Evolutionary conservation across 768 basidiomycete genomes (phyloP).

Genomic region (Kwoniella heveanensis): DNA sequence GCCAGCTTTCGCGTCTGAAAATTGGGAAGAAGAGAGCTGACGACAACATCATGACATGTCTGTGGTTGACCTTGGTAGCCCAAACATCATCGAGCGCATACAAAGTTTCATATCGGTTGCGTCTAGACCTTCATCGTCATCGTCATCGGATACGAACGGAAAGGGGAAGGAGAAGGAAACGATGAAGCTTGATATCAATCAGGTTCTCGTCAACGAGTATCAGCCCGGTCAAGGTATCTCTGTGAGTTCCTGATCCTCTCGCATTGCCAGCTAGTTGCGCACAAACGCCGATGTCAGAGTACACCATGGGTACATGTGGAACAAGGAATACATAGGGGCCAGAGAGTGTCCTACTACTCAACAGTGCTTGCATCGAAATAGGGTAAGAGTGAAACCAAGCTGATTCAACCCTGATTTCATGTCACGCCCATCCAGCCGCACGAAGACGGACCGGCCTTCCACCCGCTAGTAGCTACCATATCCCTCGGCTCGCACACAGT

Average conservation of each 20-base stretch:
- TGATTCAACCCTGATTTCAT: too few relatives aligned
- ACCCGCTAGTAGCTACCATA: constrained; percentile 85
- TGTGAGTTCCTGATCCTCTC: too few relatives aligned
- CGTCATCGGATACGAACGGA: constrained; percentile 42
- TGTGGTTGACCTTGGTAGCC: constrained; percentile 60
- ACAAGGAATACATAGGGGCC: too few relatives aligned
- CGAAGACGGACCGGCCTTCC: constrained; percentile 86
- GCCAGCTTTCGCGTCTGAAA: too few relatives aligned
- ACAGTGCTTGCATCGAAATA: too few relatives aligned
- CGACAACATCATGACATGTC: not conserved
- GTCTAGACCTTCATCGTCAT: constrained; percentile 68
- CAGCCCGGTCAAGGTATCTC: constrained; percentile 89
- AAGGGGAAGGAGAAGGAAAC: constrained; percentile 14
- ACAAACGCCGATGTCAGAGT: too few relatives aligned
- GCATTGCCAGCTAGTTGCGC: too few relatives aligned
- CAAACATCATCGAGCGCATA: constrained; percentile 74
- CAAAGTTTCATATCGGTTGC: constrained; percentile 47
- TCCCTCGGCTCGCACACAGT: constrained; percentile 81
- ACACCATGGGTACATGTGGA: too few relatives aligned
- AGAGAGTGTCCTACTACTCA: too few relatives aligned
- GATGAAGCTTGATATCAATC: constrained; percentile 66
- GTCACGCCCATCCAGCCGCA: constrained; percentile 82
- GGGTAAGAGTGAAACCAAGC: too few relatives aligned
- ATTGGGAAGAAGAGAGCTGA: not conserved
- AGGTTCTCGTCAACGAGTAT: constrained; percentile 91